phyloP scores from a whole-genome alignment of 2,329 filamentous ascomycete species.

The Beauveria sp. region DNA sequence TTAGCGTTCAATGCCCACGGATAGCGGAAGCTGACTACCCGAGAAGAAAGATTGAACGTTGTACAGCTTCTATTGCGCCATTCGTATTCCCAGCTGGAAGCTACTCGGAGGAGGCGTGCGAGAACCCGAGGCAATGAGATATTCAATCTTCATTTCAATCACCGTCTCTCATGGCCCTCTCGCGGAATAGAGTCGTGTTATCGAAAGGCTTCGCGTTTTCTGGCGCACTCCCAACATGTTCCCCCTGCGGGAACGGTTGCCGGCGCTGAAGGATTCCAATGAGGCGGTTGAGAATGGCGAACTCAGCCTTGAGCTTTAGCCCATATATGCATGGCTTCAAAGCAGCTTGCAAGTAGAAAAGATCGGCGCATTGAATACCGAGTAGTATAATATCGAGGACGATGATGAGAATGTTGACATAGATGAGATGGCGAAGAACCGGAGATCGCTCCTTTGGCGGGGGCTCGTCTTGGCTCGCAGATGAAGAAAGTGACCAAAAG shows the following conservation, averaged over 20 bases:
- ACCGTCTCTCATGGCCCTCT: background rate
- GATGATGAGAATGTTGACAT: conserved; percentile 38
- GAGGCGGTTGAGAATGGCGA: conserved; percentile 31
- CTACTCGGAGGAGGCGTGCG: no score
- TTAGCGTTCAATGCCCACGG: no score
- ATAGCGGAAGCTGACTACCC: no score
- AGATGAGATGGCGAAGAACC: conserved; percentile 31
- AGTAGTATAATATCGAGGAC: conserved; percentile 36
- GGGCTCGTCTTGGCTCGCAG: conserved; percentile 31
- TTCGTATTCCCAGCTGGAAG: no score
- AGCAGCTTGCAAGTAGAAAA: conserved; percentile 28
- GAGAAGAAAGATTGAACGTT: no score
- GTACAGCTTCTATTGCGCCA: no score
- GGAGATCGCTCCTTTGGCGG: conserved; percentile 13
- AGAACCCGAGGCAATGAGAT: no score
- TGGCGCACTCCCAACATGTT: background rate
- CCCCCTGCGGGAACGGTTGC: background rate
- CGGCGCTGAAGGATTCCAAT: conserved; percentile 20
- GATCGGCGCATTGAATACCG: conserved; percentile 27
- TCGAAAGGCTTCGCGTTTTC: background rate
- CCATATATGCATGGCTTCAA: conserved; percentile 32
- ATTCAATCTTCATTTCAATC: no score
- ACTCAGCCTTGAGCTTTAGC: conserved; percentile 33
- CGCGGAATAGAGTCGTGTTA: background rate
- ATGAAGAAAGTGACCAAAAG: conserved; percentile 34